These are phyloP conservation scores for Leptodermis oblonga DNA, from an alignment of 257 asterid species.

Conservation along the genomic window DNA sequence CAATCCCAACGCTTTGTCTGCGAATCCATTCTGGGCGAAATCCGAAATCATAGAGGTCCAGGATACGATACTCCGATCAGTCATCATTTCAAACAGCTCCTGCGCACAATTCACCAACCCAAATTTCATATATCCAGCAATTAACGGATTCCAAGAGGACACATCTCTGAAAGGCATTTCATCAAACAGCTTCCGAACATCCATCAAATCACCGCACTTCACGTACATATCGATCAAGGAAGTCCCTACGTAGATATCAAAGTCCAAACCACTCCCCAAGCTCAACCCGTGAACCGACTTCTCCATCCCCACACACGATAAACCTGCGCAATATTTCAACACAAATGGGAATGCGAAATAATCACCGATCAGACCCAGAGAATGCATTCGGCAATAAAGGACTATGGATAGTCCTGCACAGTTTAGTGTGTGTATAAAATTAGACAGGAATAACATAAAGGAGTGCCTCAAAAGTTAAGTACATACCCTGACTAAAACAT, in stretches of 20 bases:
- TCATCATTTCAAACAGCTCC: not conserved
- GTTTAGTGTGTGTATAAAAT: no score
- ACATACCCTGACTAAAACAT: constrained; percentile 78
- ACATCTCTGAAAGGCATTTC: not conserved
- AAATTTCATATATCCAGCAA: not conserved
- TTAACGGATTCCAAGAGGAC: not conserved
- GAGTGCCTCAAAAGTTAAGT: no score
- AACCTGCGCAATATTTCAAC: not conserved
- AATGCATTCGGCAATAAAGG: constrained; percentile 36
- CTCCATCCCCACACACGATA: not conserved
- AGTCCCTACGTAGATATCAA: not conserved
- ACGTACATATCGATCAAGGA: constrained; percentile 1
- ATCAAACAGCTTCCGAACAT: constrained; percentile 51
- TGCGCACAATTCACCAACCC: not conserved
- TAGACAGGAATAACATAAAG: no score
- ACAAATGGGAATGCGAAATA: not conserved
- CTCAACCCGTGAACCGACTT: not conserved
- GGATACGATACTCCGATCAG: not conserved
- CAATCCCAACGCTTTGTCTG: not conserved
- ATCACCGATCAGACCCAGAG: constrained; percentile 17
- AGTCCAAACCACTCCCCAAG: not conserved
- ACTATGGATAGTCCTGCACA: no score
- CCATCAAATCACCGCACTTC: not conserved
- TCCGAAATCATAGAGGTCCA: not conserved
- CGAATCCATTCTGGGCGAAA: not conserved